phyloP scores from a whole-genome alignment of 2,329 filamentous ascomycete genomes.

The Alternaria viburni region DNA sequence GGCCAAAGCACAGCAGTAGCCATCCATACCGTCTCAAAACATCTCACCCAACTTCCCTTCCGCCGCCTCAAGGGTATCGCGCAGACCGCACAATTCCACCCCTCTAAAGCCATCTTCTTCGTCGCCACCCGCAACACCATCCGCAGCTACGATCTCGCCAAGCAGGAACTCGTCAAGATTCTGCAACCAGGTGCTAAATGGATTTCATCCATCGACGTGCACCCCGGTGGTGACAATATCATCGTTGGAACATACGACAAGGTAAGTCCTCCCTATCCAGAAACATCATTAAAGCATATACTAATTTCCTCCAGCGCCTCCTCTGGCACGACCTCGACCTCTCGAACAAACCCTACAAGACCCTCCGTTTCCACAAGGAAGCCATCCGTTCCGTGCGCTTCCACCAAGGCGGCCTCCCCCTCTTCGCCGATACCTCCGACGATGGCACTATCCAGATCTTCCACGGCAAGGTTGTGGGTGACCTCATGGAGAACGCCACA shows the following conservation, averaged over 20 bases:
- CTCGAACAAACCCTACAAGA: constrained; percentile 90
- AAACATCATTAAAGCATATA: rapidly evolving
- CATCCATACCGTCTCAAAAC: constrained; percentile 94
- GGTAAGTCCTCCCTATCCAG: not conserved
- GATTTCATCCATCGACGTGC: constrained; percentile 94
- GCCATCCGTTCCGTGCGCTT: constrained; percentile 90
- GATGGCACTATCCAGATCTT: constrained; percentile 95
- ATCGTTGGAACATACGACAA: constrained; percentile 95
- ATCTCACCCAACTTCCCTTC: constrained; percentile 94
- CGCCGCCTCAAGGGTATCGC: constrained; percentile 75
- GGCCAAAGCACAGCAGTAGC: constrained; percentile 81
- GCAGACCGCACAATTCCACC: constrained; percentile 93
- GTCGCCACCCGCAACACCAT: constrained; percentile 94
- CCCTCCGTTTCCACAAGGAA: constrained; percentile 90
- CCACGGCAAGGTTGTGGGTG: constrained; percentile 92
- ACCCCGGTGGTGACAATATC: constrained; percentile 90
- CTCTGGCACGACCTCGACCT: constrained; percentile 98
- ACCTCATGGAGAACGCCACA: constrained; percentile 93
- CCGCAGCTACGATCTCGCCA: constrained; percentile 90
- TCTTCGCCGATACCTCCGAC: constrained; percentile 95
- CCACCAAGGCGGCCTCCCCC: constrained; percentile 76
- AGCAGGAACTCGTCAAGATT: constrained; percentile 90
- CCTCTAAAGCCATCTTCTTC: constrained; percentile 89
- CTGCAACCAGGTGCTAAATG: constrained; percentile 91
- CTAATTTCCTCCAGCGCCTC: constrained; percentile 60